These are phyloP conservation scores for Termitomyces sp. DNA, from an alignment of 768 basidiomycete genomes.

Conservation along the genomic window DNA sequence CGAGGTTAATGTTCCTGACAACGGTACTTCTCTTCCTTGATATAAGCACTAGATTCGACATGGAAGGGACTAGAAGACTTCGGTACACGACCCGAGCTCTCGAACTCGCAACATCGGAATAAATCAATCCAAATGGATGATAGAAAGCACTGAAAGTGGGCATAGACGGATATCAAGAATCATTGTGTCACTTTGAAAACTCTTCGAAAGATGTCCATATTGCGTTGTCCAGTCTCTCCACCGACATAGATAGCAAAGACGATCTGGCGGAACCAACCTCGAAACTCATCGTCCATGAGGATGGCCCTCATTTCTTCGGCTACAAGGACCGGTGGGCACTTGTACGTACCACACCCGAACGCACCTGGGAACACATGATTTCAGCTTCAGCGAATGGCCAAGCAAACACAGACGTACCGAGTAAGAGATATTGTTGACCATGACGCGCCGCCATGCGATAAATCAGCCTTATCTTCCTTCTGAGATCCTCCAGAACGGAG, in stretches of 20 bases:
- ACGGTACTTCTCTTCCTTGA: background rate
- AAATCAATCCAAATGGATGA: background rate
- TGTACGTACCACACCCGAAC: conserved; percentile 43
- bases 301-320: conserved; percentile 39
- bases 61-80: background rate
- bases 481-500: conserved; percentile 30
- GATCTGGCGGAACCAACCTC: conserved; percentile 35
- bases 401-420: conserved; percentile 25
- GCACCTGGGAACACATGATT: conserved; percentile 24
- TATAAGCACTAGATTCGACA: background rate
- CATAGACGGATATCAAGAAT: background rate
- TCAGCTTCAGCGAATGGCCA: background rate
- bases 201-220: conserved; percentile 31
- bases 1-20: too few relatives aligned
- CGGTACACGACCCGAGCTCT: background rate
- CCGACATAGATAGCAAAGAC: conserved; percentile 39
- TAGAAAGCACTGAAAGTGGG: too few relatives aligned
- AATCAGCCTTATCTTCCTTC: conserved; percentile 38
- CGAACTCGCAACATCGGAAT: background rate
- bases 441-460: conserved; percentile 40
- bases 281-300: conserved; percentile 37
- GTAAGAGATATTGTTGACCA: conserved; percentile 30
- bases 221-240: conserved; percentile 23
- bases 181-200: background rate
- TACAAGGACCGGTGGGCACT: conserved; percentile 35